A percentile compares a stretch with the other conserved stretches of the same genome.
Evolutionary conservation across 768 basidiomycete species (phyloP).

Genomic region (Hericium alpestre): DNA sequence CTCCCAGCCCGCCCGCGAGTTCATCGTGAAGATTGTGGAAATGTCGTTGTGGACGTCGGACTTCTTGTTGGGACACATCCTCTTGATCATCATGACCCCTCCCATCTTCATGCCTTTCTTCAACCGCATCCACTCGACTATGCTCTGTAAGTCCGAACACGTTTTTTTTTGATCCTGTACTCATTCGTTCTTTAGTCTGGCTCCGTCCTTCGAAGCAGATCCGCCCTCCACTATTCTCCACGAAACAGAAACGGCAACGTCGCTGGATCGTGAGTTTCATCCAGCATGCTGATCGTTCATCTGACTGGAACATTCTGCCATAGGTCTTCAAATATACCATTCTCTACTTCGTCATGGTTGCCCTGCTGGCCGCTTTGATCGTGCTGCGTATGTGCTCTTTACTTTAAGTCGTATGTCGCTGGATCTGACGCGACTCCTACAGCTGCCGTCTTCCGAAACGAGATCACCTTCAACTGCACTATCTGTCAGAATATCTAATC

Average conservation of each 20-base stretch:
- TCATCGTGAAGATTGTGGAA: conserved; percentile 95
- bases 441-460: conserved; percentile 77
- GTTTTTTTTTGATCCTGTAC: background rate
- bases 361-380: conserved; percentile 71
- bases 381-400: conserved; percentile 54
- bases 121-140: conserved; percentile 82
- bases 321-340: conserved; percentile 79
- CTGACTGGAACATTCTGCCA: background rate
- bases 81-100: conserved; percentile 84
- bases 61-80: conserved; percentile 75
- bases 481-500: conserved; percentile 80
- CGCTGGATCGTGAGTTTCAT: conserved; percentile 67
- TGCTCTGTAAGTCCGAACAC: conserved; percentile 24
- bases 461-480: conserved; percentile 68
- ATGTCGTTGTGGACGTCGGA: conserved; percentile 93
- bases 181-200: conserved; percentile 56
- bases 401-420: background rate
- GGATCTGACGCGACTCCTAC: conserved; percentile 12
- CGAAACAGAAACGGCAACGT: conserved; percentile 86
- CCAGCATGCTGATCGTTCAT: background rate
- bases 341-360: conserved; percentile 69
- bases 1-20: conserved; percentile 97
- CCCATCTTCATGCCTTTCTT: conserved; percentile 86
- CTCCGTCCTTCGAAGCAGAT: conserved; percentile 91
- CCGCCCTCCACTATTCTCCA: conserved; percentile 84